phyloP scores from a whole-genome alignment of 106 monocot species.

The Amphibolis antarctica region DNA sequence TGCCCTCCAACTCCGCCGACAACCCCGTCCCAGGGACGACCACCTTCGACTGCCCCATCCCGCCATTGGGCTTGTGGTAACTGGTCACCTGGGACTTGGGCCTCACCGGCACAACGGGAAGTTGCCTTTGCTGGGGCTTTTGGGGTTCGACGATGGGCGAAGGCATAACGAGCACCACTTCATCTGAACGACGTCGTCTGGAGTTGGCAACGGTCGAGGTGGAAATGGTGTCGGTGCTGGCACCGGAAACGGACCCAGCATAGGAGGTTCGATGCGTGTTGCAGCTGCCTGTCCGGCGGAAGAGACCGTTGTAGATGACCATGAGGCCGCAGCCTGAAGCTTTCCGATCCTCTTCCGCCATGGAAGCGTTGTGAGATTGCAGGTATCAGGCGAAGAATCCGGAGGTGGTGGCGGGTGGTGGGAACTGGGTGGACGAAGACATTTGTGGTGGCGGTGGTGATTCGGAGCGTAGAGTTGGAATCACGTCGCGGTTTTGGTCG shows the following conservation, averaged over 20 bases:
- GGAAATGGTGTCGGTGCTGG: not conserved
- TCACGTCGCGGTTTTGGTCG: conserved; percentile 4
- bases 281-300: conserved; percentile 22
- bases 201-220: conserved; percentile 5
- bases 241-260: conserved; percentile 7
- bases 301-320: conserved; percentile 41
- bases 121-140: not conserved
- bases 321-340: conserved; percentile 40
- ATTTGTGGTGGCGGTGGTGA: not conserved
- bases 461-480: not conserved
- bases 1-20: conserved; percentile 41
- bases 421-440: not conserved
- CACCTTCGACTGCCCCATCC: not conserved
- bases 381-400: not conserved
- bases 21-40: conserved; percentile 5
- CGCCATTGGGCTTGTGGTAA: not conserved
- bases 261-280: conserved; percentile 16
- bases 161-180: not conserved
- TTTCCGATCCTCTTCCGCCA: conserved; percentile 27
- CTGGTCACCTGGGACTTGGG: not conserved
- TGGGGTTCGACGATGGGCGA: not conserved
- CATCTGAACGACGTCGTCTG: conserved; percentile 16
- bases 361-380: not conserved
- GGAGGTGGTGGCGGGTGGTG: not conserved
- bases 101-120: not conserved